Conservation (phyloP, 352 stramenopile genomes). For the Phytophthora cactorum region DNA sequence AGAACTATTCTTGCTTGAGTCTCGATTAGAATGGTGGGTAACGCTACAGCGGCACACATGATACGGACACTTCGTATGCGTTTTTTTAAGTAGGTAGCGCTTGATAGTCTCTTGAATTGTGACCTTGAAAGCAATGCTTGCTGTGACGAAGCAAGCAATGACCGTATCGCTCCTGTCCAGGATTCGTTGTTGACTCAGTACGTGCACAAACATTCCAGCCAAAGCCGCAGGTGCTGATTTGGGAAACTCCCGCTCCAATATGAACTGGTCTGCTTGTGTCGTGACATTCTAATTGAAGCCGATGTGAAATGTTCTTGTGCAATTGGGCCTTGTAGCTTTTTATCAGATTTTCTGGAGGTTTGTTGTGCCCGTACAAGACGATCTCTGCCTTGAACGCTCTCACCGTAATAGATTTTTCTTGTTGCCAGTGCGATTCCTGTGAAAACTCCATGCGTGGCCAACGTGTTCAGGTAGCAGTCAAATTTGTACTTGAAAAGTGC, state of each 20-base stretch:
- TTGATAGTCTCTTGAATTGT: constrained; percentile 43
- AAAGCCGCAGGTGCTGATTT: constrained; percentile 24
- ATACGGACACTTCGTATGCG: constrained; percentile 32
- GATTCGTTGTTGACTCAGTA: constrained; percentile 18
- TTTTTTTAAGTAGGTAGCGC: constrained; percentile 31
- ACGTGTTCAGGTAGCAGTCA: constrained; percentile 14
- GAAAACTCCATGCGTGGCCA: constrained; percentile 14
- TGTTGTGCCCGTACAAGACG: constrained; percentile 1
- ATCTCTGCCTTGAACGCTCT: constrained; percentile 20
- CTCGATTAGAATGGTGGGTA: constrained; percentile 51
- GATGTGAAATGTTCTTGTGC: no score
- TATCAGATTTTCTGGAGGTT: no score
- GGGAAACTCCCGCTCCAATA: constrained; percentile 4
- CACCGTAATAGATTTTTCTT: constrained; percentile 20
- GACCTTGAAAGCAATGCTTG: constrained; percentile 42
- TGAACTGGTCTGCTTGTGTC: no score
- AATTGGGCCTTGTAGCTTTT: no score
- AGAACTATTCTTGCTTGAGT: constrained; percentile 48
- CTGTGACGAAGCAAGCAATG: constrained; percentile 19
- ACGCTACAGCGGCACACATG: constrained; percentile 41
- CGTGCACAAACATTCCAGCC: constrained; percentile 32
- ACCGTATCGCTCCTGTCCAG: constrained; percentile 8
- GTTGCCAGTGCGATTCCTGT: constrained; percentile 12
- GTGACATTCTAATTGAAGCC: not conserved
- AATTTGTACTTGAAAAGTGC: constrained; percentile 24